These are phyloP conservation scores for Fusarium brachygibbosum DNA, from an alignment of 2,329 filamentous ascomycete species.

Conservation along the genomic window DNA sequence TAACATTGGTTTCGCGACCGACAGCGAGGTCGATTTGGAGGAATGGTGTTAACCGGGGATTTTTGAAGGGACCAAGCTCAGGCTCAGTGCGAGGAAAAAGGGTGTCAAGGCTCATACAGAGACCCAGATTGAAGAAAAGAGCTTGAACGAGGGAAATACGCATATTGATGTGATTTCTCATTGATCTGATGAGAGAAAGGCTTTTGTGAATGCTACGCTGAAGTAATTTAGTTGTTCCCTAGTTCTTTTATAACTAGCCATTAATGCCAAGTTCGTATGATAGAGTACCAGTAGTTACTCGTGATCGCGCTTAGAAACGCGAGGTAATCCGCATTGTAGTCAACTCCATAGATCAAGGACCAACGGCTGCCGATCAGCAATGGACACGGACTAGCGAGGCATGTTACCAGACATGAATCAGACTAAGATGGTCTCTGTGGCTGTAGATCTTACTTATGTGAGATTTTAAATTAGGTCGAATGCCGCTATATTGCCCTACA, in stretches of 20 bases:
- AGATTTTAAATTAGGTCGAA: background rate
- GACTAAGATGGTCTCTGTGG: background rate
- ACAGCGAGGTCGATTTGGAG: constrained; percentile 9
- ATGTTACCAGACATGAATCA: background rate
- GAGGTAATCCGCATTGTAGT: background rate
- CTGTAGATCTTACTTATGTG: background rate
- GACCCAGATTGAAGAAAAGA: background rate
- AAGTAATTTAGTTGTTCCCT: background rate
- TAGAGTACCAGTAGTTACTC: background rate
- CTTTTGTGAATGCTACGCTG: background rate
- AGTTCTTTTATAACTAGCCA: background rate
- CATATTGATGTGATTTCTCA: background rate
- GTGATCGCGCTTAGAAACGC: background rate
- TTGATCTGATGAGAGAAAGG: background rate
- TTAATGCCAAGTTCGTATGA: background rate
- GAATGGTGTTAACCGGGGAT: background rate
- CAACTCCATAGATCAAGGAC: background rate
- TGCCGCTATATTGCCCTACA: background rate
- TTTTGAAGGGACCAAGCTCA: background rate
- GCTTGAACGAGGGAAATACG: background rate
- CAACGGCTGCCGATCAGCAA: background rate
- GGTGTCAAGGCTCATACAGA: background rate
- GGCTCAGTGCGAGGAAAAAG: background rate
- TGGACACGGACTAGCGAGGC: too few relatives aligned
- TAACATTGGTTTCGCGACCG: constrained; percentile 4